Evolutionary conservation across 306 rosid genomes (phyloP).

Genomic region (Prinsepia uniflora): DNA sequence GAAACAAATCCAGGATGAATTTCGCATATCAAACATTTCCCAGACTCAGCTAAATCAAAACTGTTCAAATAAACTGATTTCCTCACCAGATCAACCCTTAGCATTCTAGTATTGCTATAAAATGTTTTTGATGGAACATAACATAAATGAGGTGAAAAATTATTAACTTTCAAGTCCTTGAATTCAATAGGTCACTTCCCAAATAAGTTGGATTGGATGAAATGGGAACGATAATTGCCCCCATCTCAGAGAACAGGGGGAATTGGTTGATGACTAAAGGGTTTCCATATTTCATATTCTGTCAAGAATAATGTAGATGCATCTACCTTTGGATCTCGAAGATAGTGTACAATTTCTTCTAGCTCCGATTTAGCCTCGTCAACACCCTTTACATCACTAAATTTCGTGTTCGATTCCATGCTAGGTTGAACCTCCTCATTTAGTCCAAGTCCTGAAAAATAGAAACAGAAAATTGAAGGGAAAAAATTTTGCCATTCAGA

Average conservation of each 20-base stretch:
- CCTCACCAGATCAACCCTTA: neutral
- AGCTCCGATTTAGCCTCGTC: slow-evolving; percentile 93
- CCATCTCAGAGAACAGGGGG: neutral
- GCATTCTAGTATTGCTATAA: neutral
- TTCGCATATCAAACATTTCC: neutral
- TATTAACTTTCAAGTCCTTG: neutral
- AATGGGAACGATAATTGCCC: neutral
- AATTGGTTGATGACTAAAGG: neutral
- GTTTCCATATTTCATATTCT: neutral
- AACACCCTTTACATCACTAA: slow-evolving; percentile 78
- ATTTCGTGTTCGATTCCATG: slow-evolving; percentile 69
- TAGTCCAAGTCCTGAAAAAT: slow-evolving; percentile 53
- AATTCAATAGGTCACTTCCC: neutral
- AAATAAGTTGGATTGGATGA: neutral
- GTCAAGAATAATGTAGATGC: neutral
- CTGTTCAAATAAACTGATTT: neutral
- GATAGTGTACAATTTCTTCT: slow-evolving; percentile 90
- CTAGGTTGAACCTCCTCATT: slow-evolving; percentile 70
- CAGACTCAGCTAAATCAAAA: neutral
- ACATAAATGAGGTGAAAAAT: neutral
- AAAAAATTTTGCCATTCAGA: slow-evolving; percentile 6
- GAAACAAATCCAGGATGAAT: neutral
- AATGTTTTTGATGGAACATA: neutral
- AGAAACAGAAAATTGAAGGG: slow-evolving; percentile 16
- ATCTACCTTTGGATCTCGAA: slow-evolving; percentile 81